Percentiles rank a stretch among this genome's conserved stretches.
Evolutionary conservation across 2,329 filamentous ascomycete species (phyloP).

Genomic region (Aureobasidium sp.): DNA sequence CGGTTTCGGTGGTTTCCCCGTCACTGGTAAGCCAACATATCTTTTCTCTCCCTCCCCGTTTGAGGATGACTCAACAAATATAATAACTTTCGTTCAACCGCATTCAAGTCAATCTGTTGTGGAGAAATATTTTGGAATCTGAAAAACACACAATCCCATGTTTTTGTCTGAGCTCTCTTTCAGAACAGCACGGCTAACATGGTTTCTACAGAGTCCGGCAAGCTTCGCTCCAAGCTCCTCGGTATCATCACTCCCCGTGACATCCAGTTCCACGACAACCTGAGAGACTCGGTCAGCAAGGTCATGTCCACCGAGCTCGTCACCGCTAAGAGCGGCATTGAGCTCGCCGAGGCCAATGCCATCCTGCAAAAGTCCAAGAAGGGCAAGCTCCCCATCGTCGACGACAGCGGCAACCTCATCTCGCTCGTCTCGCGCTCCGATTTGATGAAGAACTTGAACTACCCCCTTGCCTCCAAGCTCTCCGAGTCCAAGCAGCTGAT

Average conservation of each 20-base stretch:
- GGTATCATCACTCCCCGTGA: conserved; percentile 98
- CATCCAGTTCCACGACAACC: conserved; percentile 86
- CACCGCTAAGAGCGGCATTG: conserved; percentile 76
- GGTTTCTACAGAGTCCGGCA: conserved; percentile 65
- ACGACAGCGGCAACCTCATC: conserved; percentile 43
- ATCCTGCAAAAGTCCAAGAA: conserved; percentile 95
- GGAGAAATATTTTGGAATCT: conserved; percentile 22
- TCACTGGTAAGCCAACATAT: conserved; percentile 69
- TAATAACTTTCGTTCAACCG: conserved; percentile 99
- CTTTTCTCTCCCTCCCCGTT: conserved; percentile 14
- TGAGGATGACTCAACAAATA: conserved; percentile 65
- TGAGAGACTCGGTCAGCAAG: conserved; percentile 62
- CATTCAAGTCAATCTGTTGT: conserved; percentile 45
- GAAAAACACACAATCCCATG: conserved; percentile 1
- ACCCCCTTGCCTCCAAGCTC: conserved; percentile 91
- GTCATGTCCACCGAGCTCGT: conserved; percentile 96
- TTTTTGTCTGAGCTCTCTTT: not conserved
- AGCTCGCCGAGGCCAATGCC: conserved; percentile 78
- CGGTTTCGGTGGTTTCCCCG: conserved; percentile 97
- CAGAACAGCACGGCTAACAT: not conserved
- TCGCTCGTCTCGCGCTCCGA: conserved; percentile 92
- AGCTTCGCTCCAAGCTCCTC: conserved; percentile 87
- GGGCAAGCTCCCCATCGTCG: conserved; percentile 53
- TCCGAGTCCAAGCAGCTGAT: conserved; percentile 97
- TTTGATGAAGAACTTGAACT: conserved; percentile 97